Base-by-base conservation (phyloP, 768 basidiomycete genomes). In the Chalciporus piperatus region DNA sequence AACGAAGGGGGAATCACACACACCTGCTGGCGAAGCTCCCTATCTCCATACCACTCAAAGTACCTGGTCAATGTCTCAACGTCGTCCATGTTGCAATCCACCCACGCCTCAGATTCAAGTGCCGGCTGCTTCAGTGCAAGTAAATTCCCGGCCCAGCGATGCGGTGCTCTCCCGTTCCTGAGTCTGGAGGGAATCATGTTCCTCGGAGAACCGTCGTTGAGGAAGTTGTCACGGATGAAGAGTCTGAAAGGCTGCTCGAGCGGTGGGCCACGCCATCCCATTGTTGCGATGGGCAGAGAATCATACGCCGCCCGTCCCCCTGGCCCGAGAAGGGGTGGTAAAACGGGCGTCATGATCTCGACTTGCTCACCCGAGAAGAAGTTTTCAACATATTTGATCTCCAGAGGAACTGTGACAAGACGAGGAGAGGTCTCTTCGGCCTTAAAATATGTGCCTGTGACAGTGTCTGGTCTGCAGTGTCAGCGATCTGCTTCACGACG, bases 151-250 rank as follows among this genome's bases (percentile, higher is more conserved):
- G 45, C 32, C 43, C 59, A 57, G 1, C 3, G 9, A 41, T 51
- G 46, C 5, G 48, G 55, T 40, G 48, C 25, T 23, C 12, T 32
- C 9, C 41, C 40, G 22, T 38, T 37, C 22, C 47, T 40, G 14
- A 55, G 19, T 14, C 20, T 3, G 10, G 19, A 9, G 13, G 52
- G 38, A 23, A 42, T 48, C 16, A 22, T 43, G 33, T 59, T 59
- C 10, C 45, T 47, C 16, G 54, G 51, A 23, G 55, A 56, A 3
- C 55, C 55, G 39, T 56, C 58, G 28, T 59, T 55, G 16, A 50
- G 5, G 22, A 51, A 52, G 47, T 59, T 53, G 41, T 59, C 58
- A 2, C 58, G 48, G 23, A 59, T 51, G 41, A 47, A 47, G 16
- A 47, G 30, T 12, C 22, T 44, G 45, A 55, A 44, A 12, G 46